Evolutionary conservation across 805 yeast species (phyloP).

Genomic region (Saccharomycopsis fodiens): DNA sequence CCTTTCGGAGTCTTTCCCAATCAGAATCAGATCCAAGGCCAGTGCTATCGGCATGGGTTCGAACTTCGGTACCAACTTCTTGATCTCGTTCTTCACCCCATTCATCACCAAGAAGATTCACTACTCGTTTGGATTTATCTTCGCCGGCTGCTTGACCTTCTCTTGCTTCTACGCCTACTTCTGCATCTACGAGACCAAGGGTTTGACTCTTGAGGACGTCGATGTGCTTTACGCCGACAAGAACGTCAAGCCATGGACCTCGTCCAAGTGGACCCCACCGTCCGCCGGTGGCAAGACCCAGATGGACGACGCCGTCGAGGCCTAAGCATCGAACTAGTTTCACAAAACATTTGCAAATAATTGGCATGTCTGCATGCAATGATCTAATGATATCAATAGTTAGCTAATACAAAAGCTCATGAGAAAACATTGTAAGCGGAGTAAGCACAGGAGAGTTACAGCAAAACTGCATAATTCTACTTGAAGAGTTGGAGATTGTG

Average conservation of each 20-base stretch:
- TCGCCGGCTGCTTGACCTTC: constrained; percentile 46
- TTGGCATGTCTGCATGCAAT: not conserved
- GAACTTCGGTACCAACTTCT: constrained; percentile 55
- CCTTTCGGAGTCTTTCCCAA: constrained; percentile 61
- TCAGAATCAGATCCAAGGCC: constrained; percentile 53
- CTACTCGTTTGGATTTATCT: constrained; percentile 34
- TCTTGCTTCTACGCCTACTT: constrained; percentile 62
- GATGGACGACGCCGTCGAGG: too few relatives aligned
- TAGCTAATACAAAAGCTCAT: too few relatives aligned
- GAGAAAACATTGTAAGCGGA: too few relatives aligned
- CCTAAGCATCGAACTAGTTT: too few relatives aligned
- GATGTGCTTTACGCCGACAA: constrained; percentile 16
- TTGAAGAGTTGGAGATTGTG: too few relatives aligned
- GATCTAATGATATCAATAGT: not conserved
- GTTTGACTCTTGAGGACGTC: constrained; percentile 56
- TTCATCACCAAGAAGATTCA: constrained; percentile 39
- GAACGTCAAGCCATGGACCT: constrained; percentile 15
- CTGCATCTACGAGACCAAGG: constrained; percentile 72
- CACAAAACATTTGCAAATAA: not conserved
- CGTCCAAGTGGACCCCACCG: constrained; percentile 2
- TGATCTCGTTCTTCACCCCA: constrained; percentile 64
- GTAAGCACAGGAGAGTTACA: too few relatives aligned
- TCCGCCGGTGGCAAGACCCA: too few relatives aligned
- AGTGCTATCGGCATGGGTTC: constrained; percentile 55
- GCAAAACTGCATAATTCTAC: too few relatives aligned